These are phyloP conservation scores for Tetrahymena thermophila DNA, from an alignment of 73 alveolate genomes.

Conservation along the genomic window DNA sequence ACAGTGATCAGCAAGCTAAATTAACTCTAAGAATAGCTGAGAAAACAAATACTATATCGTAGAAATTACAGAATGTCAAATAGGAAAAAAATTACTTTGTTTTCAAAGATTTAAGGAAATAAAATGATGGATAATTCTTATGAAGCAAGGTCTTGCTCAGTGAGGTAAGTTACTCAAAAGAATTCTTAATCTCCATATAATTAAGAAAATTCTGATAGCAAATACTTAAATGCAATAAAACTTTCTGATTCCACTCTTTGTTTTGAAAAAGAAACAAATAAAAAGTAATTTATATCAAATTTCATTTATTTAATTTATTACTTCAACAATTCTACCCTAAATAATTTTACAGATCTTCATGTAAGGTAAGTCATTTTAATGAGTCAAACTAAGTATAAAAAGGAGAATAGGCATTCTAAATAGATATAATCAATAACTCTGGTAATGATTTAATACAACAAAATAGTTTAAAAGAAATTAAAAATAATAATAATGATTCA, in stretches of 20 bases:
- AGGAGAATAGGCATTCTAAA: neutral
- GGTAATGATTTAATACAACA: neutral
- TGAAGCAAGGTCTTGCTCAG: neutral
- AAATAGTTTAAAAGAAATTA: neutral
- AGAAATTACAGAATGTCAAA: neutral
- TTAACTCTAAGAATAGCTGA: neutral
- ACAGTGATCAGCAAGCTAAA: neutral
- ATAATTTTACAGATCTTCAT: neutral
- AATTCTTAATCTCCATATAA: neutral
- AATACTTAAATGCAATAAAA: neutral
- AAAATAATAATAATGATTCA: neutral
- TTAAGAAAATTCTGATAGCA: neutral
- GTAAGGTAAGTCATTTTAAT: neutral
- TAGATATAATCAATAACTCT: too few relatives aligned
- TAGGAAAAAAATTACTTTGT: neutral
- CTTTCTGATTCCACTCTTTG: neutral
- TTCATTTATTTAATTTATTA: too few relatives aligned
- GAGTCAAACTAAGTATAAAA: neutral
- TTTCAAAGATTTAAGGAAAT: neutral
- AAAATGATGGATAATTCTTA: neutral
- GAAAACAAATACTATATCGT: neutral
- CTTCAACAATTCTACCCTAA: too few relatives aligned
- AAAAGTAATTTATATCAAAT: neutral
- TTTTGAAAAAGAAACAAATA: neutral
- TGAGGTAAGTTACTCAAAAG: neutral